Base-by-base conservation (phyloP, 2,329 filamentous ascomycete genomes). In the Piedraia hortae region DNA sequence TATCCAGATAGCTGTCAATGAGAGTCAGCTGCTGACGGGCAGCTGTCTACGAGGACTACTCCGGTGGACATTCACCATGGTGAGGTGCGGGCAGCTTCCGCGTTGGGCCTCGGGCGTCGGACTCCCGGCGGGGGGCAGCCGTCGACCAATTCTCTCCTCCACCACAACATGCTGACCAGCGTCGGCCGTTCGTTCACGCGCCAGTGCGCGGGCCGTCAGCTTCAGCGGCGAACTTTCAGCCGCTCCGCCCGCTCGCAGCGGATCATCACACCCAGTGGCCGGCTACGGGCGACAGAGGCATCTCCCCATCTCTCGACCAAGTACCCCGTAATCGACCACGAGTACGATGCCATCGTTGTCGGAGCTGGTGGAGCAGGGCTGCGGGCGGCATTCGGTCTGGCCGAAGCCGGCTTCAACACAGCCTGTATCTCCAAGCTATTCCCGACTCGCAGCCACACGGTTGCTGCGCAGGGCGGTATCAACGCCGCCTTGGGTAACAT, bases 291-390 rank as follows among this genome's bases (percentile, higher is more conserved):
- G 26, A 90, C 88, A 57, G 80, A 91, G 56, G 80, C 80, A 14
- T 74, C 74, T 31, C 68, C 74, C 21, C 74, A 75, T 44, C 62
- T 90, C 39, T 73, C 68, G 49, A 69, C 59, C 49, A 85, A 90
- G 52, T 93, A 97, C 50, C 73, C 78, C 22, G 74, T 97, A 39
- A 80, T 97, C 66, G 85, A 93, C 48, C 85, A 97, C 53, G 78
- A 93, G 53, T 93, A 91, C 53, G 85, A 93, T 71, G 82, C 82
- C 30, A 59, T 97, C 38, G 85, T 97, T 29, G 77, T 85, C 33
- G 74, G 74, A 38, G 74, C 74, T 30, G 74, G 74, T 44, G 74
- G 74, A 37, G 57, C 74, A 29, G 74, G 74, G 47, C 58, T 85
- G 34, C 68, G 74, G 47, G 72, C 74, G 21, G 74, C 74, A 23